Percentiles rank a stretch among this genome's conserved stretches.
Evolutionary conservation across 1,139 yeast genomes (phyloP).

Genomic region (Torulaspora pretoriensis): DNA sequence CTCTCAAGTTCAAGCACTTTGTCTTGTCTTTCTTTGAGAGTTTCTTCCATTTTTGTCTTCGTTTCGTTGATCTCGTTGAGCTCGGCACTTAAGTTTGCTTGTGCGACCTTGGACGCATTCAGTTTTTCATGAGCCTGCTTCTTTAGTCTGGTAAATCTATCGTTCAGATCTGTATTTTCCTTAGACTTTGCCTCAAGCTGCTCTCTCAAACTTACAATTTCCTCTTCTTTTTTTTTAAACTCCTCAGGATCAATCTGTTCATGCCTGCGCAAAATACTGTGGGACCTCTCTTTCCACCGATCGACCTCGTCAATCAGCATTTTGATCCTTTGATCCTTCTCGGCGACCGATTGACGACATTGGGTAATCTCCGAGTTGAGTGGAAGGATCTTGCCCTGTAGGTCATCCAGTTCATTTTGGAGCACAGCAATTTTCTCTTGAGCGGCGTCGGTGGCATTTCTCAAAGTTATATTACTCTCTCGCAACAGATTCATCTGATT

Average conservation of each 20-base stretch:
- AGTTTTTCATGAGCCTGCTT: constrained; percentile 40
- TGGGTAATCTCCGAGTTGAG: constrained; percentile 23
- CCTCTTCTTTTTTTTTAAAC: constrained; percentile 39
- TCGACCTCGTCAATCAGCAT: constrained; percentile 43
- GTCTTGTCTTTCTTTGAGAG: constrained; percentile 16
- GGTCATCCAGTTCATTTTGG: constrained; percentile 37
- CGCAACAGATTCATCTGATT: constrained; percentile 66
- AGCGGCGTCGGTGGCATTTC: constrained; percentile 46
- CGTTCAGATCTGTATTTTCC: constrained; percentile 34
- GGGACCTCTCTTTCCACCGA: constrained; percentile 51
- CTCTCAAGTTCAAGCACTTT: constrained; percentile 21
- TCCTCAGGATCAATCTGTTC: constrained; percentile 49
- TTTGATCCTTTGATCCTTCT: constrained; percentile 42
- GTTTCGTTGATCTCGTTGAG: constrained; percentile 18
- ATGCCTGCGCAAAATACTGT: constrained; percentile 45
- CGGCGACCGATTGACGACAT: constrained; percentile 40
- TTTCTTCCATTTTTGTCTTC: constrained; percentile 20
- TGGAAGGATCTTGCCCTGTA: constrained; percentile 32
- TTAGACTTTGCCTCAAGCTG: constrained; percentile 24
- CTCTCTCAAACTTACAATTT: constrained; percentile 26
- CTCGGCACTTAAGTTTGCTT: constrained; percentile 24
- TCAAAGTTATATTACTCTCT: constrained; percentile 67
- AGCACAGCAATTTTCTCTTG: constrained; percentile 31
- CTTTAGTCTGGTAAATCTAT: constrained; percentile 37
- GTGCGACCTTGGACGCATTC: constrained; percentile 35